Percentiles rank a stretch among this genome's conserved stretches.
These are phyloP conservation scores for Microdochium nivale DNA, from an alignment of 2,329 filamentous ascomycete genomes.

Conservation along the genomic window DNA sequence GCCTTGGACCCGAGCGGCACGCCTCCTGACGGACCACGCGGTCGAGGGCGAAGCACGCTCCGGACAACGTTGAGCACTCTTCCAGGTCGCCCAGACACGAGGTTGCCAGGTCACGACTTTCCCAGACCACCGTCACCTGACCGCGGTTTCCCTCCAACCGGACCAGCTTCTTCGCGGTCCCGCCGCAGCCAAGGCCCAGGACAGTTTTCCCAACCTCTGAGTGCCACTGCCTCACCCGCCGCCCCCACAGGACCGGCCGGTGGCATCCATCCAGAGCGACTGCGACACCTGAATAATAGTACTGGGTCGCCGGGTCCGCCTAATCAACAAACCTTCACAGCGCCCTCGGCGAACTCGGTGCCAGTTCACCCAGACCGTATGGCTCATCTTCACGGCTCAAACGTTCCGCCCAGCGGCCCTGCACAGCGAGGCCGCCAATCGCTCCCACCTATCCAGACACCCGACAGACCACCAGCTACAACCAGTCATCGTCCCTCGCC, in stretches of 20 bases:
- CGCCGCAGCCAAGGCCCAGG: constrained; percentile 29
- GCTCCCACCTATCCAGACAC: constrained; percentile 20
- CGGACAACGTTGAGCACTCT: constrained; percentile 28
- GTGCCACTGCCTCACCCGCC: background rate
- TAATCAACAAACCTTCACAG: constrained; percentile 12
- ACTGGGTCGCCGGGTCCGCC: constrained; percentile 8
- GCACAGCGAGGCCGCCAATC: constrained; percentile 14
- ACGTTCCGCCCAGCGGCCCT: constrained; percentile 11
- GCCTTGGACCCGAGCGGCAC: background rate
- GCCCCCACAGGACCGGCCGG: background rate
- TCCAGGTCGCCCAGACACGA: constrained; percentile 28
- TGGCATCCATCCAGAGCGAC: constrained; percentile 21
- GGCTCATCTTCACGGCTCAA: constrained; percentile 23
- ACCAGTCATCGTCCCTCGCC: constrained; percentile 10
- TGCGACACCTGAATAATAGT: constrained; percentile 16
- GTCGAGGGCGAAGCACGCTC: constrained; percentile 34
- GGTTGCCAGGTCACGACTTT: background rate
- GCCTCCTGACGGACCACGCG: constrained; percentile 45
- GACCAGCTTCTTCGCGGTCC: constrained; percentile 39
- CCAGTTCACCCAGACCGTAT: constrained; percentile 32
- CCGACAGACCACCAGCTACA: constrained; percentile 18
- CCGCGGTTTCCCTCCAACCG: constrained; percentile 39
- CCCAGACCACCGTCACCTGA: constrained; percentile 31
- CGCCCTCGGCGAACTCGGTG: constrained; percentile 11
- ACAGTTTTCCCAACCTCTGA: constrained; percentile 7